Conservation (phyloP, 1,284 basidiomycete genomes). For the Phylloboletellus chloephorus region DNA sequence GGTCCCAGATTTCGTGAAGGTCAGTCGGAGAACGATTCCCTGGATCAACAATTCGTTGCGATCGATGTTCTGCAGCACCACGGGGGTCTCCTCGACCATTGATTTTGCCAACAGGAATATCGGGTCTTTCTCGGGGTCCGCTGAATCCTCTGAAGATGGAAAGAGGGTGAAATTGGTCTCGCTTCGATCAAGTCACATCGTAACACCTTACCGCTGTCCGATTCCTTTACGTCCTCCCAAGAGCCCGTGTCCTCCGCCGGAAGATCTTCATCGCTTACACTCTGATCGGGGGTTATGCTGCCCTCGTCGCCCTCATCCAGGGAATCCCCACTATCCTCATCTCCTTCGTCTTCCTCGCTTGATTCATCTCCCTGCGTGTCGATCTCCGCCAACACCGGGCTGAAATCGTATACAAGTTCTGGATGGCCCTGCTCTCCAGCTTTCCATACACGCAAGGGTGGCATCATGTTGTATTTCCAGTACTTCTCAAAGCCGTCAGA, state of each 20-base stretch:
- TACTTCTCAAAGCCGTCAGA: not conserved
- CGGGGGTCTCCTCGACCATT: not conserved
- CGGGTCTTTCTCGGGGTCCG: not conserved
- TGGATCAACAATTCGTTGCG: not conserved
- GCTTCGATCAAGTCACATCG: too few relatives aligned
- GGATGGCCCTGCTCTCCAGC: not conserved
- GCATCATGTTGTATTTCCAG: too few relatives aligned
- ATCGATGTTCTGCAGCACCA: not conserved
- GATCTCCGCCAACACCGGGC: too few relatives aligned
- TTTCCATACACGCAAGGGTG: slow-evolving; percentile 15
- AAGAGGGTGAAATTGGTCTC: too few relatives aligned
- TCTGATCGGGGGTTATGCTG: not conserved
- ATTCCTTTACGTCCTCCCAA: not conserved
- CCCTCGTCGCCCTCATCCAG: not conserved
- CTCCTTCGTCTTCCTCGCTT: not conserved
- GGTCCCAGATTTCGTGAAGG: slow-evolving; percentile 1
- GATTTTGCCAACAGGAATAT: not conserved
- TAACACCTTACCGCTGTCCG: not conserved
- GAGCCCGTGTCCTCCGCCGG: not conserved
- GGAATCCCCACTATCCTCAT: not conserved
- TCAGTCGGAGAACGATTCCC: not conserved
- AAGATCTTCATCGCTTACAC: not conserved
- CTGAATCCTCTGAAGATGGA: too few relatives aligned
- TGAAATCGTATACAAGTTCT: slow-evolving; percentile 11
- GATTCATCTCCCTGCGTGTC: not conserved